A percentile compares a stretch with the other conserved stretches of the same genome.
Conservation (phyloP, 1,284 basidiomycete species). For the Mycena citricolor region DNA sequence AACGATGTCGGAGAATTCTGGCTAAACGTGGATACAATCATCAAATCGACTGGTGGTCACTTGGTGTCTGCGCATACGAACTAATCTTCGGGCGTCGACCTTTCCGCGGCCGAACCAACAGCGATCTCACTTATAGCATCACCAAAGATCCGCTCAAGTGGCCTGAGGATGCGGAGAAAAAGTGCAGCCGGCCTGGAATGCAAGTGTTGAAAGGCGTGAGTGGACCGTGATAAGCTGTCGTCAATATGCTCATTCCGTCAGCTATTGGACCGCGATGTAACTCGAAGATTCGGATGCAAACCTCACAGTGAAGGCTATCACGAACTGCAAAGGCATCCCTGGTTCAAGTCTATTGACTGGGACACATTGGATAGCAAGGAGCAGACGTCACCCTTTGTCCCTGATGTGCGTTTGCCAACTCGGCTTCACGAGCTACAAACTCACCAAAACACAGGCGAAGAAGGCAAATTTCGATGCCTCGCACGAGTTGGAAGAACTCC, state of each 20-base stretch:
- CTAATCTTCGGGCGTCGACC: conserved; percentile 89
- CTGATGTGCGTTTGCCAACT: conserved; percentile 66
- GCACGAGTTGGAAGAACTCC: conserved; percentile 93
- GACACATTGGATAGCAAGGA: conserved; percentile 79
- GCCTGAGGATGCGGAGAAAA: conserved; percentile 75
- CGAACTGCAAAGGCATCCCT: conserved; percentile 79
- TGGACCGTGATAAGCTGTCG: conserved; percentile 6
- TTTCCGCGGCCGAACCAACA: conserved; percentile 90
- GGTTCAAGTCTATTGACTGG: conserved; percentile 91
- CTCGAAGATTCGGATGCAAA: conserved; percentile 81
- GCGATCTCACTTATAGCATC: conserved; percentile 86
- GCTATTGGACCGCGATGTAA: conserved; percentile 85
- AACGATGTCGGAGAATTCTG: conserved; percentile 55
- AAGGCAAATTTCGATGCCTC: conserved; percentile 99
- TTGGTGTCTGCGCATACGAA: conserved; percentile 91
- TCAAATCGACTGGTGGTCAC: conserved; percentile 95
- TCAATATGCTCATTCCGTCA: conserved; percentile 32
- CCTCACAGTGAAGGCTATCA: conserved; percentile 75
- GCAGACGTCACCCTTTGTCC: conserved; percentile 84
- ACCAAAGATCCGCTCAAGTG: conserved; percentile 73
- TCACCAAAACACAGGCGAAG: conserved; percentile 64
- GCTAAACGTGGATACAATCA: conserved; percentile 83
- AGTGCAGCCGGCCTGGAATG: conserved; percentile 66
- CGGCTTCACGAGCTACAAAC: neutral
- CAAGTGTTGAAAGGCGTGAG: conserved; percentile 68